Base-by-base conservation (phyloP, 176 grass and related monocot genomes). In the Zoysia japonica region DNA sequence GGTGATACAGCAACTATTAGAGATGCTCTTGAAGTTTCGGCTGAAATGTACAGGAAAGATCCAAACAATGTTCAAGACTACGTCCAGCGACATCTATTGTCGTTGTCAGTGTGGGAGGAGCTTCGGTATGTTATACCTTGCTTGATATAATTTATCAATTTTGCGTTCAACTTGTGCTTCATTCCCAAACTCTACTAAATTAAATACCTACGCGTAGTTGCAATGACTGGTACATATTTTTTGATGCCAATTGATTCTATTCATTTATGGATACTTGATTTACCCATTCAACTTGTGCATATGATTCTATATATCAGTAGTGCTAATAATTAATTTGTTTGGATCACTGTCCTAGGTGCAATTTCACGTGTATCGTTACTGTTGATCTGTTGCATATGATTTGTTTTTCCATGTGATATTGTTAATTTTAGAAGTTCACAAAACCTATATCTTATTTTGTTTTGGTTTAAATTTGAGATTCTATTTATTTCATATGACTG, bases 41-140 rank as follows among this genome's bases (percentile, higher is more conserved):
- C 96, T 80, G 96, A 99, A 85, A 99, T 99, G 86, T 94, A 93
- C 79, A 88, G 92, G 70, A 99, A 99, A 70, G 96, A 99, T 68
- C 89, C 96, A 67, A 99, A 99, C 85, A 95, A 99, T 79, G 96
- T 98, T 76, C 90, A 89, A 90, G 96, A 98, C 79, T 94, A 94
- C 11, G 92, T 98, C 77, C 96, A 98, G 67, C 92, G 88, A 16
- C 96, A 98, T 94, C 92, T 98, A 84, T 85, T 98, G 74, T 91
- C 92, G 49, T 79, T 98, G 43, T 89, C 92, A 80, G 89, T 98
- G 76, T 98, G 96, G 96, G 96, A 98, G 78, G 96, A 98, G 55
- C 81, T 94, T 87, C 92, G 92, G 96, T 98, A 92, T 82, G 78
- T 66, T 12, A 74, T 85, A 49, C 46, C 37, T 80, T 37, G 45